These are phyloP conservation scores for Phytophthora niederhauseri DNA, from an alignment of 352 stramenopile species.

Conservation along the genomic window DNA sequence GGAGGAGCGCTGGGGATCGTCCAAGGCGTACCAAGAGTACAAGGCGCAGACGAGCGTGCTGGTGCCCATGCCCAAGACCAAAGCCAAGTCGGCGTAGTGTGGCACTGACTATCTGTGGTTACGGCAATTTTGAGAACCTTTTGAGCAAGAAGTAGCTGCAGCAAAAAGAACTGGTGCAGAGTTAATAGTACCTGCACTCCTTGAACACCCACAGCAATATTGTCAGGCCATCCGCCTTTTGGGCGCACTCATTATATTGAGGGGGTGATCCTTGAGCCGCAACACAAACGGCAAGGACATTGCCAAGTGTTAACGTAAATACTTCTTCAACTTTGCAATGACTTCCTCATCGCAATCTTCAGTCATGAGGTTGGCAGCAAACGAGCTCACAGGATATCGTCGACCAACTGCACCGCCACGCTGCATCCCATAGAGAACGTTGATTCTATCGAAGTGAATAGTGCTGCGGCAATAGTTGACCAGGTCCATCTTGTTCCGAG, in stretches of 20 bases:
- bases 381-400: neutral
- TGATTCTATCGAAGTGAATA: neutral
- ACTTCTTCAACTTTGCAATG: too few relatives aligned
- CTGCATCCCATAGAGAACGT: neutral
- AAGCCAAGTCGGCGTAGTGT: neutral
- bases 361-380: neutral
- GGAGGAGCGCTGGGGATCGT: conserved; percentile 70
- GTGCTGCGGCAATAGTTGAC: neutral
- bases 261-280: too few relatives aligned
- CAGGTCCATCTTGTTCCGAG: neutral
- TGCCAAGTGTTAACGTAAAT: too few relatives aligned
- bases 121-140: too few relatives aligned
- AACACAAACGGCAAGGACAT: too few relatives aligned
- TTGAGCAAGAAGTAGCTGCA: too few relatives aligned
- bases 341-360: neutral
- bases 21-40: conserved; percentile 78
- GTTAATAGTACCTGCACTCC: too few relatives aligned
- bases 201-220: too few relatives aligned
- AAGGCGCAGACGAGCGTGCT: conserved; percentile 76
- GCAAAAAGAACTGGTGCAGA: too few relatives aligned
- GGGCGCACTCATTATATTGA: too few relatives aligned
- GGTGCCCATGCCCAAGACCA: conserved; percentile 40
- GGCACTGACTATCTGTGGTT: neutral
- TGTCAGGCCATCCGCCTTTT: too few relatives aligned
- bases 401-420: neutral